Evolutionary conservation across 2,329 filamentous ascomycete species (phyloP), one percentile per base, ranked within the genome.

Genomic region (Monilinia polystroma): DNA sequence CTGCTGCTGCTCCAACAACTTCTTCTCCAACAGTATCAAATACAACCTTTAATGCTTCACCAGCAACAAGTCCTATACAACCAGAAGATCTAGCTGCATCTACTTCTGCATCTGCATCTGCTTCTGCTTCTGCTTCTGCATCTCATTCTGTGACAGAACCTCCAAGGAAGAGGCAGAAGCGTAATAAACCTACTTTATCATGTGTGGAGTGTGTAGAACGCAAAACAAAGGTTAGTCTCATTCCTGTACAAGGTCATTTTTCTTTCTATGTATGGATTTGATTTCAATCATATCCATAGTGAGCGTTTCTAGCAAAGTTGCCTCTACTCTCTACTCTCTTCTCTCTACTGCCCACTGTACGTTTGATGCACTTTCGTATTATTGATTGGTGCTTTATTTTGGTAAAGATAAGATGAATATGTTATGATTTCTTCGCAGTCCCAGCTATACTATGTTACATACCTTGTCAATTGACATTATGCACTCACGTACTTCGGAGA

Each of bases 111-210:
- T 43, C 41, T 16, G 41, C 12, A 18, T 16, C 41, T 16, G 41
- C 12, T 4, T 16, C 41, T 43, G 41, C 4, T 5, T 4, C 14
- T 18, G 41, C 16, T 14, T 4, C 41, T 43, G 41, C 12, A 16
- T 60, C 71, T 59, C 69, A 49, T 16, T 62, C 65, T 26, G 10
- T 23, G 4, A 26, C 47, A 32, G 70, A 72, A 54, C 72, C 70
- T 14, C 65, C 68, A 4, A 76, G 72, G 69, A 91, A 90, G 80
- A 92, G 90, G 79, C 90, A 93, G 79, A 93, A 90, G 80, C 86
- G 91, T 58, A 94, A 94, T 79, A 94, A 94, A 77, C 91, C 91
- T 4, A 93, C 90, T 1, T 76, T 93, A 69, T 92, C 89, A 59
- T 93, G 91, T 74, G 85, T 88, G 69, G 90, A 92, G 76, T 94